Evolutionary conservation across 768 basidiomycete species (phyloP).

Genomic region (Amylocystis lapponica): DNA sequence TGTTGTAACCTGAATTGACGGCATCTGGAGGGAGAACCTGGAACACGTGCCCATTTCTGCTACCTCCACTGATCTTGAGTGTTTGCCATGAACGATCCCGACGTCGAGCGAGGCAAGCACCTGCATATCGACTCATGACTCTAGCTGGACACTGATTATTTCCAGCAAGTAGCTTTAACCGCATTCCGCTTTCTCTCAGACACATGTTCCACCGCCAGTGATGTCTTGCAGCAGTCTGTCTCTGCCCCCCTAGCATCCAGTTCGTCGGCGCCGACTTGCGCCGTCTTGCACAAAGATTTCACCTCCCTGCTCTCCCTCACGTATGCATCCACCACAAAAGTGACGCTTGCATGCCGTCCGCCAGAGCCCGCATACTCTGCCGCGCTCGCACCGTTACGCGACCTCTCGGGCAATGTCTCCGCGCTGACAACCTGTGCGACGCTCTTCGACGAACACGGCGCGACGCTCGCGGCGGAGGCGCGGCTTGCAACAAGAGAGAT

Average conservation of each 20-base stretch:
- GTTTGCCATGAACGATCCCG: conserved; percentile 8
- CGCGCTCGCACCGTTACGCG: conserved; percentile 16
- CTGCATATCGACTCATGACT: background rate
- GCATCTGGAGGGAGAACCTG: too few species aligned
- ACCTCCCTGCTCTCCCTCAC: conserved; percentile 22
- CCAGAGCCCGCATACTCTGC: conserved; percentile 18
- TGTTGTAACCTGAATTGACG: too few species aligned
- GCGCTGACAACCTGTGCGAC: conserved; percentile 23
- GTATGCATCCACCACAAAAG: conserved; percentile 22
- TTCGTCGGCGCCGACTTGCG: conserved; percentile 6
- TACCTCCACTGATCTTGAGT: too few species aligned
- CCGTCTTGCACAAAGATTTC: conserved; percentile 20
- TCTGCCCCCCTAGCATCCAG: conserved; percentile 5
- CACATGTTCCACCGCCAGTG: conserved; percentile 15
- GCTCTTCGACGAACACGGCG: conserved; percentile 21
- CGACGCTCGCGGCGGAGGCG: conserved; percentile 17
- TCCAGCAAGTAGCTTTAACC: conserved; percentile 12
- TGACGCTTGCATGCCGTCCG: conserved; percentile 20
- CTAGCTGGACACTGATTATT: conserved; percentile 5
- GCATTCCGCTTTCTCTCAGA: conserved; percentile 11
- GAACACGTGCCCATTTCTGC: too few species aligned
- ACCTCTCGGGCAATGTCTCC: conserved; percentile 17
- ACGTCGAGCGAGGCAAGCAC: conserved; percentile 14
- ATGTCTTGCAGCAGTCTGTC: conserved; percentile 10
- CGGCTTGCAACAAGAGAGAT: conserved; percentile 11